Percentiles rank a stretch among this genome's conserved stretches.
phyloP scores from a whole-genome alignment of 768 basidiomycete species.

The Kwoniella dendrophila region DNA sequence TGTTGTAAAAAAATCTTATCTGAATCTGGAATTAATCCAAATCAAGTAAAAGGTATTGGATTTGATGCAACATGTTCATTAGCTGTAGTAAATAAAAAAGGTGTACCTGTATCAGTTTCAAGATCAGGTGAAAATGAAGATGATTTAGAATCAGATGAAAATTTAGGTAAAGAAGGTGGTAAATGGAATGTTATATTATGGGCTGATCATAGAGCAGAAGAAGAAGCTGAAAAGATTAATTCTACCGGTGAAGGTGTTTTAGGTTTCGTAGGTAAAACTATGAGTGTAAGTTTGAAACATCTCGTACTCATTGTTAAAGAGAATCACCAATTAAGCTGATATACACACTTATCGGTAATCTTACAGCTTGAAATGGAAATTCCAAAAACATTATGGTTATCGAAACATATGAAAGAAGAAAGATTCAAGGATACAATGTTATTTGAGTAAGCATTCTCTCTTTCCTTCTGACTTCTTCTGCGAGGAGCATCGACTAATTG shows the following conservation, averaged over 20 bases:
- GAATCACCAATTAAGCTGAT: neutral
- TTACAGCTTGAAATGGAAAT: constrained; percentile 94
- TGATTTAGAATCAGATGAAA: constrained; percentile 31
- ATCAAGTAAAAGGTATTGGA: constrained; percentile 78
- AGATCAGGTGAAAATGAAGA: constrained; percentile 32
- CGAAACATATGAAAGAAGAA: constrained; percentile 74
- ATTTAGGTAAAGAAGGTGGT: constrained; percentile 57
- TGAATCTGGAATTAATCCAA: constrained; percentile 59
- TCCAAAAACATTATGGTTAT: constrained; percentile 96
- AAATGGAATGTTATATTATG: constrained; percentile 88
- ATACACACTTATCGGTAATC: neutral
- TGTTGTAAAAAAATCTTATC: constrained; percentile 66
- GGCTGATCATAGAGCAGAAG: constrained; percentile 94
- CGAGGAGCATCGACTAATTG: constrained; percentile 44
- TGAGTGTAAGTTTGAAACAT: constrained; percentile 65
- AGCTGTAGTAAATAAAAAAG: constrained; percentile 73
- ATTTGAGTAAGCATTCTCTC: constrained; percentile 55
- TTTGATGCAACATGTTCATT: constrained; percentile 97
- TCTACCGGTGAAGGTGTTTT: constrained; percentile 77
- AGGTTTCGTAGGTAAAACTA: constrained; percentile 92
- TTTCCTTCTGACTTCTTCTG: constrained; percentile 11
- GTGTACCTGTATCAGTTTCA: constrained; percentile 74
- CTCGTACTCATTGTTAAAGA: too few relatives aligned
- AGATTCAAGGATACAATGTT: constrained; percentile 63
- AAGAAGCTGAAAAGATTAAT: constrained; percentile 90